phyloP scores from a whole-genome alignment of 2,329 filamentous ascomycete genomes.

The Fusarium staphyleae region DNA sequence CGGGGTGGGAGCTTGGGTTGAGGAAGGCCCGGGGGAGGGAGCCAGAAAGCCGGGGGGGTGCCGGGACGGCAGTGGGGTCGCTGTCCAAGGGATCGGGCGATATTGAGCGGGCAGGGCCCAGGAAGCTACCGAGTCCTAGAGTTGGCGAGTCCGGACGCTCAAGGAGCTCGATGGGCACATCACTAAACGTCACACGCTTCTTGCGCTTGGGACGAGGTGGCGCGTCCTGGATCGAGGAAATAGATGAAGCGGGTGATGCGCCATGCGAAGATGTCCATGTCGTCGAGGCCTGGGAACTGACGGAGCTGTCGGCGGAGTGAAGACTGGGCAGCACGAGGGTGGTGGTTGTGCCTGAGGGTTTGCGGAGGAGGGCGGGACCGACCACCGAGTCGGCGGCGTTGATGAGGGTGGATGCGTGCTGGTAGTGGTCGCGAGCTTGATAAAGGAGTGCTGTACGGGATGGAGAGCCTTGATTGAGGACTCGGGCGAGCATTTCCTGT shows the following conservation, averaged over 20 bases:
- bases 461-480: constrained; percentile 54
- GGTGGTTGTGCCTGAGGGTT: constrained; percentile 50
- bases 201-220: constrained; percentile 41
- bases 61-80: background rate
- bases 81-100: constrained; percentile 33
- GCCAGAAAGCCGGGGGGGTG: constrained; percentile 16
- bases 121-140: constrained; percentile 59
- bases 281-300: constrained; percentile 49
- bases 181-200: constrained; percentile 51
- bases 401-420: constrained; percentile 56
- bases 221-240: constrained; percentile 52
- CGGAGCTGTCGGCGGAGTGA: constrained; percentile 56
- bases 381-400: constrained; percentile 54
- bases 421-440: constrained; percentile 61
- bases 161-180: constrained; percentile 51
- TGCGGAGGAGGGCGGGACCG: constrained; percentile 49
- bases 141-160: constrained; percentile 68
- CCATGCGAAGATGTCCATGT: constrained; percentile 33
- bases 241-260: constrained; percentile 39
- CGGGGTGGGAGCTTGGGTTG: too few relatives aligned
- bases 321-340: constrained; percentile 24
- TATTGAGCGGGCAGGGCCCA: constrained; percentile 40
- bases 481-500: constrained; percentile 62
- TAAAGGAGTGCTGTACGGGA: constrained; percentile 57
- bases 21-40: too few relatives aligned